Evolutionary conservation across 2,329 filamentous ascomycete species (phyloP), one percentile per base, ranked within the genome.

Genomic region (Zasmidium citrigriseum): DNA sequence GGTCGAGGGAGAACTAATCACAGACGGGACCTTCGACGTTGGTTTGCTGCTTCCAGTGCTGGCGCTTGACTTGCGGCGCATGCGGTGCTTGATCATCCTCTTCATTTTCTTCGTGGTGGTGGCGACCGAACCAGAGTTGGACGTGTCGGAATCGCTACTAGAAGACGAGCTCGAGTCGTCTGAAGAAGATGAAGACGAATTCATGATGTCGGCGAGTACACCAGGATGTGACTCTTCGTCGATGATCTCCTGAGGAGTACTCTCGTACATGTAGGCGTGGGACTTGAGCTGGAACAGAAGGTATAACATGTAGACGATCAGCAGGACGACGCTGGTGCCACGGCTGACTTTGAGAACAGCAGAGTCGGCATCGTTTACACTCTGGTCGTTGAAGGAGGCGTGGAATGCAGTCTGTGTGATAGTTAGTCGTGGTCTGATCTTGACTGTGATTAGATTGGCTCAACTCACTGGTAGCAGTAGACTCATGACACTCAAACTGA

Each of bases 271-370:
- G 76, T 96, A 96, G 9, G 90, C 84, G 72, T 96, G 92, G 1
- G 91, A 95, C 76, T 96, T 96, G 60, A 96, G 84, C 77, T 96
- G 92, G 76, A 96, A 96, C 20, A 96, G 71, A 29, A 96, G 83
- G 71, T 96, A 96, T 18, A 96, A 78, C 47, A 87, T 77, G 72
- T 96, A 96, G 11, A 96, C 88, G 29, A 96, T 72, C 1, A 96
- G 82, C 9, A 96, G 79, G 52, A 96, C 89, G 25, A 96, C 88
- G 76, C 91, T 96, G 29, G 91, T 96, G 62, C 91, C 92, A 51
- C 91, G 89, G 72, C 91, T 96, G 62, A 97, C 91, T 72, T 91
- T 89, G 55, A 96, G 79, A 0, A 91, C 92, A 63, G 89, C 79
- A 3, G 69, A 75, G 67, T 95, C 89, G 18, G 91, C 92, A 24